Percentiles rank a stretch among this genome's conserved stretches.
Evolutionary conservation across 2,329 filamentous ascomycete species (phyloP).

Genomic region (Chaetoscypha palmicola): DNA sequence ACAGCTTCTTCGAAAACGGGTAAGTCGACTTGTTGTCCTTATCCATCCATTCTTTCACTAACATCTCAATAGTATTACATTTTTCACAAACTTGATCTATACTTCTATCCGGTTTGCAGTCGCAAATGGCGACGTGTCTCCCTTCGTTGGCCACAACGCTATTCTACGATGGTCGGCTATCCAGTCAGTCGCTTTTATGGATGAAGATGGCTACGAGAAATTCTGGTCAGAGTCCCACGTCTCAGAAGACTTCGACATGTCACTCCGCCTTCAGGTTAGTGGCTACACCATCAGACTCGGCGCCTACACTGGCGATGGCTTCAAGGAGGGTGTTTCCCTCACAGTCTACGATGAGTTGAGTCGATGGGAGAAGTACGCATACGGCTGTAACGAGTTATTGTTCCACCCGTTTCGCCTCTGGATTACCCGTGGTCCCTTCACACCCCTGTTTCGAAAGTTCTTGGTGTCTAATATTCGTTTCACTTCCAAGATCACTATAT

Average conservation of each 20-base stretch:
- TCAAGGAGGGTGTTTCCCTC: slow-evolving; percentile 66
- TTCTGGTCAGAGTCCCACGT: slow-evolving; percentile 73
- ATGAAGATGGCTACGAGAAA: slow-evolving; percentile 46
- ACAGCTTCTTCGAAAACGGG: slow-evolving; percentile 67
- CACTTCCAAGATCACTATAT: slow-evolving; percentile 62
- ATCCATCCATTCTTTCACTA: not conserved
- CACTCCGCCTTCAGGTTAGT: slow-evolving; percentile 61
- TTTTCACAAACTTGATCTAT: slow-evolving; percentile 74
- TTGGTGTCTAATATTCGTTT: slow-evolving; percentile 53
- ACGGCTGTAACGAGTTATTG: slow-evolving; percentile 62
- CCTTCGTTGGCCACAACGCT: slow-evolving; percentile 70
- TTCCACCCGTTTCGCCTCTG: slow-evolving; percentile 61
- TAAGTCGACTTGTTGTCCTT: not conserved
- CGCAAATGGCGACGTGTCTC: slow-evolving; percentile 60
- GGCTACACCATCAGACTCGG: slow-evolving; percentile 64
- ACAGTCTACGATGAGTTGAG: slow-evolving; percentile 67
- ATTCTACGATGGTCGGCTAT: slow-evolving; percentile 62
- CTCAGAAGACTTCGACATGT: slow-evolving; percentile 72
- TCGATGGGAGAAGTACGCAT: slow-evolving; percentile 68
- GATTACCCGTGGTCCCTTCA: slow-evolving; percentile 56
- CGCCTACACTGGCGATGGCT: slow-evolving; percentile 60
- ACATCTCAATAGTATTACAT: slow-evolving; percentile 43
- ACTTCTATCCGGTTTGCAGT: slow-evolving; percentile 65
- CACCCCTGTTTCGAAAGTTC: slow-evolving; percentile 54
- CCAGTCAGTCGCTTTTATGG: slow-evolving; percentile 48